Evolutionary conservation across 805 yeast genomes (phyloP), one percentile per base, ranked within the genome.

Genomic region (Hanseniaspora guilliermondii): DNA sequence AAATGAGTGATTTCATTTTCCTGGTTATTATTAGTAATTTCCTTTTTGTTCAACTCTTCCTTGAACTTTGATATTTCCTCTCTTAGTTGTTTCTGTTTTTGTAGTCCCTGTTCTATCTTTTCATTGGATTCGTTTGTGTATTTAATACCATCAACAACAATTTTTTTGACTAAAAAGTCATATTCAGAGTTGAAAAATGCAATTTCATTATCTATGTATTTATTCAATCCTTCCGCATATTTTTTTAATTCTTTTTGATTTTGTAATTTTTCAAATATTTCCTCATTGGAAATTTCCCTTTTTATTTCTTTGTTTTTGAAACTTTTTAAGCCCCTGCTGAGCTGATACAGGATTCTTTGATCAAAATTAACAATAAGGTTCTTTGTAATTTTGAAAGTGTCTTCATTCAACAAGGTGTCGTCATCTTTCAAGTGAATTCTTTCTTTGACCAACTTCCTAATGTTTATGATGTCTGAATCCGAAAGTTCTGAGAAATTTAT

Each of bases 151-250:
- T 49, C 42, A 22, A 41, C 19, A 9, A 33, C 25, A n/a, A 49
- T 68, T 55, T 82, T 82, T 14, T 66, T 64, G 0, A 69, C 61
- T 12, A 85, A 69, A 35, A 71, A 73, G 1, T 72, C 60, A 50
- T 72, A 69, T n/a, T 79, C 76, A 24, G 68, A 66, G 8, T 69
- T 66, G 38, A 75, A 68, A 41, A 41, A 49, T 2, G 12, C 37
- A 19, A 41, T 49, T 12, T 49, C 53, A 14, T 24, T 42, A 8
- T 49, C 42, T 3, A 49, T 41, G 16, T 33, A 24, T 12, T 41
- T 27, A 19, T 41, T 41, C 6, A 49, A 25, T 19, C 25, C 19
- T 24, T 37, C 25, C 6, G 48, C 46, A 9, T 41, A 41, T 7
- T 42, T 39, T 9, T 33, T 22, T 16, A 41, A 21, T 11, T 25